These are phyloP conservation scores for Knufia petricola DNA, from an alignment of 2,329 filamentous ascomycete species.

Conservation along the genomic window DNA sequence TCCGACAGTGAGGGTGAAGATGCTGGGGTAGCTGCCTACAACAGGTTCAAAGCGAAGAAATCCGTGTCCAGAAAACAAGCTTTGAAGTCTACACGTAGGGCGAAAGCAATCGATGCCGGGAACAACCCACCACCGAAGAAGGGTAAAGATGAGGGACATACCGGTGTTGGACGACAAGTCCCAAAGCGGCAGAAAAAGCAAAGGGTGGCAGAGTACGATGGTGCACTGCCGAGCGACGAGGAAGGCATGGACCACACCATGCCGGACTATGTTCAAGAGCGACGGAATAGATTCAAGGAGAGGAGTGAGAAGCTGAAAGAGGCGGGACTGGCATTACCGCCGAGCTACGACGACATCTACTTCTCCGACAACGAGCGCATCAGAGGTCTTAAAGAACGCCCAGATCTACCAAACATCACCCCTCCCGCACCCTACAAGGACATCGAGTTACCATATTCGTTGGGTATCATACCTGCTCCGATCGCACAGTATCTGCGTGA, in stretches of 20 bases:
- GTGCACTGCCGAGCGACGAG: constrained; percentile 43
- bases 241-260: constrained; percentile 50
- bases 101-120: constrained; percentile 37
- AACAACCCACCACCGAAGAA: constrained; percentile 27
- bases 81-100: constrained; percentile 39
- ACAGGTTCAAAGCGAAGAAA: constrained; percentile 54
- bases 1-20: constrained; percentile 15
- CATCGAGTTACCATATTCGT: constrained; percentile 63
- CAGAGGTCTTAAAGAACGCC: constrained; percentile 57
- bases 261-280: constrained; percentile 61
- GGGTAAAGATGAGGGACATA: constrained; percentile 17
- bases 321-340: constrained; percentile 65
- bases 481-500: constrained; percentile 87
- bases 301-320: constrained; percentile 51
- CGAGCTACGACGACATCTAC: constrained; percentile 62
- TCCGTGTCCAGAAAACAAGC: constrained; percentile 44
- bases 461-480: constrained; percentile 72
- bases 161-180: constrained; percentile 24
- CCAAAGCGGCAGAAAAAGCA: constrained; percentile 26
- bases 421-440: constrained; percentile 64
- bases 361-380: constrained; percentile 63
- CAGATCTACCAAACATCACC: constrained; percentile 53
- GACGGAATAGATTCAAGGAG: constrained; percentile 61
- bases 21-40: constrained; percentile 38
- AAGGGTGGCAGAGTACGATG: constrained; percentile 29